Evolutionary conservation across 2,329 filamentous ascomycete species (phyloP).

Genomic region (Nemania sp.): DNA sequence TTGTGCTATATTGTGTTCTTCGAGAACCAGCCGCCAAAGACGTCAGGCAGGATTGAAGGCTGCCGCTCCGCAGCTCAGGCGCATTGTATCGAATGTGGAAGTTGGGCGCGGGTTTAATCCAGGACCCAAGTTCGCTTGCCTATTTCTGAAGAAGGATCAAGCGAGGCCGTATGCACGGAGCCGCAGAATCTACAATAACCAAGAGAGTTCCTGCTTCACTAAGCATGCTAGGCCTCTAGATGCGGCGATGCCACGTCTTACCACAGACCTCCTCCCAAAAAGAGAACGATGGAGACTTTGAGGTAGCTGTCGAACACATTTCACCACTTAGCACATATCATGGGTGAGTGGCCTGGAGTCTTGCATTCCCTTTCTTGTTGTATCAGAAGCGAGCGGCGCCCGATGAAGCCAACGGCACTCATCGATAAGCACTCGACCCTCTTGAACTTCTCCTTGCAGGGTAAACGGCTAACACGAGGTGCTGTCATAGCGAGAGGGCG

Average conservation of each 20-base stretch:
- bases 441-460: too few species aligned
- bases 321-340: neutral
- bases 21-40: neutral
- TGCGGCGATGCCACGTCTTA: conserved; percentile 21
- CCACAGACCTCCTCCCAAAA: neutral
- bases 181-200: neutral
- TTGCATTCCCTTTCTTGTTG: fast-evolving
- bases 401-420: neutral
- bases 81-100: conserved; percentile 29
- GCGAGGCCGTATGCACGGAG: neutral
- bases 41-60: conserved; percentile 7
- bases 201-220: conserved; percentile 1
- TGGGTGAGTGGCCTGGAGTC: neutral
- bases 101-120: conserved; percentile 32
- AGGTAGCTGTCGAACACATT: neutral
- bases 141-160: neutral
- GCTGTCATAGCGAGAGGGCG: neutral
- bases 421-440: neutral
- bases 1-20: too few species aligned
- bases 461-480: neutral
- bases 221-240: conserved; percentile 26
- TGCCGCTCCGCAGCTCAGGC: conserved; percentile 12
- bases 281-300: neutral
- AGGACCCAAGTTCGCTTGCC: conserved; percentile 22
- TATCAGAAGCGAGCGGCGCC: neutral